Conservation (phyloP, 106 monocot genomes). For the Xerophyta viscosa region DNA sequence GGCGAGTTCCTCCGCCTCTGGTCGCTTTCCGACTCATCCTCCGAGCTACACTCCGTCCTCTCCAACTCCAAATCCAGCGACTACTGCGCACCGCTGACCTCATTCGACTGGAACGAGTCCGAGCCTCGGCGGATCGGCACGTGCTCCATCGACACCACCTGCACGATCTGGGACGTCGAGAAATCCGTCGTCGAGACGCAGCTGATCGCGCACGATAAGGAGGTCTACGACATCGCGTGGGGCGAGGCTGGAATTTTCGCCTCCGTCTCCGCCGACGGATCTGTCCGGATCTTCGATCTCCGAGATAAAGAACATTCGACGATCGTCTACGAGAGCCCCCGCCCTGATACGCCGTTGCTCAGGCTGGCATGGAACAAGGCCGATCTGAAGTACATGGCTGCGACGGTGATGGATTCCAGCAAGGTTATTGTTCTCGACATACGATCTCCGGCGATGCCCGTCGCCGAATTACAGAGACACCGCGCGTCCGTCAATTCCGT, state of each 20-base stretch:
- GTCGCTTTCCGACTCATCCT: constrained; percentile 7
- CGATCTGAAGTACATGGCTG: constrained; percentile 74
- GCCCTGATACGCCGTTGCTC: constrained; percentile 71
- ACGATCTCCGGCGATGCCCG: constrained; percentile 57
- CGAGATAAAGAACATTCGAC: constrained; percentile 93
- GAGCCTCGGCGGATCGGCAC: constrained; percentile 59
- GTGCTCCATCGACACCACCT: constrained; percentile 87
- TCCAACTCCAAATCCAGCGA: constrained; percentile 44
- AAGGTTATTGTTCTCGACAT: constrained; percentile 75
- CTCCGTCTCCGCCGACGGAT: constrained; percentile 88
- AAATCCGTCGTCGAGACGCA: constrained; percentile 62
- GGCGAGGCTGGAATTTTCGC: constrained; percentile 78
- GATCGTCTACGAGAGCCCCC: constrained; percentile 84
- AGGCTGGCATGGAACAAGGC: constrained; percentile 86
- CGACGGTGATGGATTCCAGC: constrained; percentile 69
- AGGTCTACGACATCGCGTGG: constrained; percentile 96
- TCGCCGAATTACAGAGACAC: constrained; percentile 79
- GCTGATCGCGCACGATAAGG: constrained; percentile 97
- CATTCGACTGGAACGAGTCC: constrained; percentile 69
- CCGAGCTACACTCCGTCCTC: constrained; percentile 42
- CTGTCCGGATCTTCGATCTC: constrained; percentile 80
- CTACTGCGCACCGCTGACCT: constrained; percentile 64
- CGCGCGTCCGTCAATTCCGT: constrained; percentile 66
- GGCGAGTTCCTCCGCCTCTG: constrained; percentile 65
- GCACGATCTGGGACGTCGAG: constrained; percentile 90